Percentiles rank a stretch among this genome's conserved stretches.
Evolutionary conservation across 768 basidiomycete species (phyloP).

Genomic region (Nevesoporus exiguus): DNA sequence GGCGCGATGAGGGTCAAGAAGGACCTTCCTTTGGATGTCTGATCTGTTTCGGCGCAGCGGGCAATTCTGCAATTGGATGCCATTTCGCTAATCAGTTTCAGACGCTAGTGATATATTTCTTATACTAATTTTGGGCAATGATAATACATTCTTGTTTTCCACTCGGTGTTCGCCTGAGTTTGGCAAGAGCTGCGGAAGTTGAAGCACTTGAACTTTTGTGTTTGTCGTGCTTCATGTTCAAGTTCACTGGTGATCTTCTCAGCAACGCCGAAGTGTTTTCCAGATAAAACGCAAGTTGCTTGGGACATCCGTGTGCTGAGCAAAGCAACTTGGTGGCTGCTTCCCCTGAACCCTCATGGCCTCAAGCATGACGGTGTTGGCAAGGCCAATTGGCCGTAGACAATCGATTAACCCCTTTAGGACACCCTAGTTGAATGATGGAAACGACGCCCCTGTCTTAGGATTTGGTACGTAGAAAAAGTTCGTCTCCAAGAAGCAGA

Average conservation of each 20-base stretch:
- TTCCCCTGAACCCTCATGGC: no score
- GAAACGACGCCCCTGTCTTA: background rate
- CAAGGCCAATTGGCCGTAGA: background rate
- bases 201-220: no score
- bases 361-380: background rate
- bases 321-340: no score
- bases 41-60: conserved; percentile 41
- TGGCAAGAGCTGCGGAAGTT: background rate
- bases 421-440: background rate
- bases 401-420: background rate
- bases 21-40: conserved; percentile 91
- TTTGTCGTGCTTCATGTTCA: no score
- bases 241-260: no score
- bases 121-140: background rate
- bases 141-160: background rate
- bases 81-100: conserved; percentile 9
- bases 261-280: no score
- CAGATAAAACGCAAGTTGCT: no score
- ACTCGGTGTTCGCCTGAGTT: background rate
- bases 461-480: conserved; percentile 7
- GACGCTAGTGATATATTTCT: background rate
- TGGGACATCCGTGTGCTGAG: no score
- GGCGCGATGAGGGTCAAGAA: conserved; percentile 62
- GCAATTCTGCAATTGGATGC: background rate
- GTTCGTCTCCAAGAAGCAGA: background rate